A percentile compares a stretch with the other conserved stretches of the same genome.
These are phyloP conservation scores for Phytophthora kernoviae DNA, from an alignment of 352 stramenopile genomes.

Conservation along the genomic window DNA sequence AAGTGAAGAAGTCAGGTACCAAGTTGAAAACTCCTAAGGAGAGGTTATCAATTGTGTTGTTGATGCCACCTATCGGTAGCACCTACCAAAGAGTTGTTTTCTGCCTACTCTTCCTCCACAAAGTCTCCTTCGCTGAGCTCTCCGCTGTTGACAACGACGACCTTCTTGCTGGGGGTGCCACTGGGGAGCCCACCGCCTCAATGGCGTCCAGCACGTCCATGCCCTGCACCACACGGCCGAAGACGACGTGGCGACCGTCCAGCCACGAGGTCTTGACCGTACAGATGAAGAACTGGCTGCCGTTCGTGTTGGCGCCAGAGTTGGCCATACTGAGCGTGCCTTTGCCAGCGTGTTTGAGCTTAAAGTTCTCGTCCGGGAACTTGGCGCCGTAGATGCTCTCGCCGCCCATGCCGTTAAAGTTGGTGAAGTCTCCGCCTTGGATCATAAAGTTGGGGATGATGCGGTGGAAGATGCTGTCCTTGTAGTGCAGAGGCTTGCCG, in stretches of 20 bases:
- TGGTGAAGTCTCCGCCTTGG: constrained; percentile 87
- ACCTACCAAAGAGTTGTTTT: no score
- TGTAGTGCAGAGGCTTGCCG: constrained; percentile 98
- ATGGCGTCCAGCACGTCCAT: constrained; percentile 97
- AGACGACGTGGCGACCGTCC: constrained; percentile 86
- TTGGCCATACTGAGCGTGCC: constrained; percentile 88
- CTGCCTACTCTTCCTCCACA: constrained; percentile 48
- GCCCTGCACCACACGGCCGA: constrained; percentile 96
- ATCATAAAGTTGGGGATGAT: constrained; percentile 96
- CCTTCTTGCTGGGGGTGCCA: constrained; percentile 84
- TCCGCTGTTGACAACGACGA: constrained; percentile 95
- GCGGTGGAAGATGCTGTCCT: constrained; percentile 96
- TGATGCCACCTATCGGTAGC: no score
- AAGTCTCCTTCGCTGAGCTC: constrained; percentile 79
- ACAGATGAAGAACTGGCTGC: constrained; percentile 98
- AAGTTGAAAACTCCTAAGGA: no score
- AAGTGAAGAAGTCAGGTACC: no score
- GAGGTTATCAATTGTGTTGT: no score
- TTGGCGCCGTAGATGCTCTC: constrained; percentile 83
- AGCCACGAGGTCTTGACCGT: constrained; percentile 93
- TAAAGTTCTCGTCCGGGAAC: constrained; percentile 89
- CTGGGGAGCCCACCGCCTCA: constrained; percentile 93
- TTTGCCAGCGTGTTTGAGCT: constrained; percentile 80
- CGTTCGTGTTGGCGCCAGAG: constrained; percentile 91
- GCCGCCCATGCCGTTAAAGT: constrained; percentile 77